Base-by-base conservation (phyloP, 1,284 basidiomycete species). In the Lignosus rhinocerotis region DNA sequence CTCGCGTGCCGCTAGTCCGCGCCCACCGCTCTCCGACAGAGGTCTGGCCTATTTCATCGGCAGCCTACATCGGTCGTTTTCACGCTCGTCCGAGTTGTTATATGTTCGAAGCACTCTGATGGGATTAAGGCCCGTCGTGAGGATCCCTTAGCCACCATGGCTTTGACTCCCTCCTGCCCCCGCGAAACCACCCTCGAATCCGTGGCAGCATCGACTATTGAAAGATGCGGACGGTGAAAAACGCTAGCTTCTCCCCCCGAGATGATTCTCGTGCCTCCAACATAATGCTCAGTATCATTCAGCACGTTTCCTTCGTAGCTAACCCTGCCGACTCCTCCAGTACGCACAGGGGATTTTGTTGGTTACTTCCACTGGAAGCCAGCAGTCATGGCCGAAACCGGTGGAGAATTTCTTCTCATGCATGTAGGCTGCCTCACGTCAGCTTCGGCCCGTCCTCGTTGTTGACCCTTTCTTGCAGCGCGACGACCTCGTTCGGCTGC, bases 281-380 rank as follows among this genome's bases (percentile, higher is more conserved):
- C 25, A 25, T 25, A 2, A 4, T 25, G 25, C 25, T 25, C 4
- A 4, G 2, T 25, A 4, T 25, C 25, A 25, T 25, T 25, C 25
- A 25, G 25, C 16, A 44, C 11, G 12, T 17, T 19, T 19, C 42
- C 19, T 44, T 11, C 21, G 3, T 44, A 10, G 16, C 7, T 21
- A 21, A 34, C 19, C 36, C 11, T 12, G 3, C 16, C 25, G 7
- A 19, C 38, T 11, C 32, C 11, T 33, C 11, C 50, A 83, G 83
- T 76, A 50, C 74, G 76, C 33, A 75, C 75, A 1, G 77, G 77
- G 16, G 70, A 81, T 44, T 59, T 72, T 44, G 66, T 80, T 12
- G 84, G 84, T 16, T 71, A 69, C 52, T 64, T 81, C n/a, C 75
- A 78, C 57, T 85, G 83, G 81, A 74, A 76, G 58, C 76, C 82